Evolutionary conservation across 331 rosid species (phyloP).

Genomic region (Erythrophleum ivorense): DNA sequence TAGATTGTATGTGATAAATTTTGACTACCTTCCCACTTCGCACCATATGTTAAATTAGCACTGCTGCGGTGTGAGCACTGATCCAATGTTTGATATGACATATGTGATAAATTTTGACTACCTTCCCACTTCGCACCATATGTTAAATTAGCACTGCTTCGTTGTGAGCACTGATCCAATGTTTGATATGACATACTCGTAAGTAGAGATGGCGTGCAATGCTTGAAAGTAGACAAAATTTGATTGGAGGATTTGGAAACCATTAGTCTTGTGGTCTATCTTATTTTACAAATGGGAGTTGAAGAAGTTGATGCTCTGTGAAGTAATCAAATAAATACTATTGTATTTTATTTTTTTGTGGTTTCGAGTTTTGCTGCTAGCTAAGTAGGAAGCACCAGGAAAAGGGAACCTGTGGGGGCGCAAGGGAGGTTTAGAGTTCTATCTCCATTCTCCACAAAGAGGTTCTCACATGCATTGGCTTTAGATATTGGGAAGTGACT

Average conservation of each 20-base stretch:
- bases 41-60: conserved; percentile 14
- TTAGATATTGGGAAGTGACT: not conserved
- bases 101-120: not conserved
- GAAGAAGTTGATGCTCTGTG: not conserved
- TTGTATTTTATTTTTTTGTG: not conserved
- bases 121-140: conserved; percentile 1
- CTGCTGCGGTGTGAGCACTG: not conserved
- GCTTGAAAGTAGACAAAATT: not conserved
- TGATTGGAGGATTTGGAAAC: not conserved
- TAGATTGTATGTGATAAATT: conserved; percentile 3
- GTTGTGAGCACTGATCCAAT: conserved; percentile 9
- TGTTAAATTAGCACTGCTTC: conserved; percentile 4
- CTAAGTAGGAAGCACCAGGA: too few relatives aligned
- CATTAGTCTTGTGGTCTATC: not conserved
- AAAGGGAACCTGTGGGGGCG: too few relatives aligned
- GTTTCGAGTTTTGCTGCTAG: not conserved
- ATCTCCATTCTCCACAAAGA: not conserved
- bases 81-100: not conserved
- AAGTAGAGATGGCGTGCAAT: not conserved
- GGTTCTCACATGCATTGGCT: not conserved
- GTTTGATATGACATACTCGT: not conserved
- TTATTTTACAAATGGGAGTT: not conserved
- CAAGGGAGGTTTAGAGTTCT: too few relatives aligned
- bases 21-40: not conserved
- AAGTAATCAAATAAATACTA: not conserved